A percentile compares a stretch with the other conserved stretches of the same genome.
These are phyloP conservation scores for Barbarea vulgaris DNA, from an alignment of 345 rosid genomes.

Conservation along the genomic window DNA sequence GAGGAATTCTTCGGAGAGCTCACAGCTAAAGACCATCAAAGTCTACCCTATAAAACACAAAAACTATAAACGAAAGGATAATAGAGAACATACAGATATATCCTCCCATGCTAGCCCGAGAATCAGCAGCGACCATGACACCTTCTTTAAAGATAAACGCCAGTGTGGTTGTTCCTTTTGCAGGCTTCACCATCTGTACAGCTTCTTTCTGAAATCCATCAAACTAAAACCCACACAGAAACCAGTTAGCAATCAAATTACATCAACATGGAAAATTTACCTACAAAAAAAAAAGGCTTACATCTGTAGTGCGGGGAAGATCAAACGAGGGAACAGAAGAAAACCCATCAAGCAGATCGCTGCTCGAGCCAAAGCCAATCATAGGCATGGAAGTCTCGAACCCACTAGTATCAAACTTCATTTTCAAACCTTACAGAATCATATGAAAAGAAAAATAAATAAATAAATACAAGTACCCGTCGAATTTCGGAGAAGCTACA, in stretches of 20 bases:
- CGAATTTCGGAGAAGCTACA: neutral
- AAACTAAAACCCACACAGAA: slow-evolving; percentile 55
- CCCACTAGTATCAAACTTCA: slow-evolving; percentile 92
- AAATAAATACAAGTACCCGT: neutral
- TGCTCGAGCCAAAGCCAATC: slow-evolving; percentile 40
- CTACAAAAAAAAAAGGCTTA: slow-evolving; percentile 41
- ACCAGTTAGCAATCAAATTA: slow-evolving; percentile 23
- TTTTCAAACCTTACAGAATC: slow-evolving; percentile 40
- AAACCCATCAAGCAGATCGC: slow-evolving; percentile 52
- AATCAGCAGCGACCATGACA: slow-evolving; percentile 98
- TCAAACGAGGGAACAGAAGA: slow-evolving; percentile 61
- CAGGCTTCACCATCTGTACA: slow-evolving; percentile 88
- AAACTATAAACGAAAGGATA: neutral
- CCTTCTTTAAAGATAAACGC: slow-evolving; percentile 97
- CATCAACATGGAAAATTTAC: neutral
- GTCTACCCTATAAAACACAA: neutral
- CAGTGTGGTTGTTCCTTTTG: slow-evolving; percentile 94
- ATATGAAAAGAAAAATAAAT: neutral
- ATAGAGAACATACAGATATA: slow-evolving; percentile 73
- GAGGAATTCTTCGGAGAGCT: neutral
- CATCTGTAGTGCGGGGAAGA: slow-evolving; percentile 69
- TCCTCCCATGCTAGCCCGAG: slow-evolving; percentile 99
- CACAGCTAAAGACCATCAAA: slow-evolving; percentile 15
- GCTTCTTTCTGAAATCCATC: slow-evolving; percentile 91
- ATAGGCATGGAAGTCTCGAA: slow-evolving; percentile 55